Base-by-base conservation (phyloP, 257 asterid genomes). In the Coffea eugenioides region DNA sequence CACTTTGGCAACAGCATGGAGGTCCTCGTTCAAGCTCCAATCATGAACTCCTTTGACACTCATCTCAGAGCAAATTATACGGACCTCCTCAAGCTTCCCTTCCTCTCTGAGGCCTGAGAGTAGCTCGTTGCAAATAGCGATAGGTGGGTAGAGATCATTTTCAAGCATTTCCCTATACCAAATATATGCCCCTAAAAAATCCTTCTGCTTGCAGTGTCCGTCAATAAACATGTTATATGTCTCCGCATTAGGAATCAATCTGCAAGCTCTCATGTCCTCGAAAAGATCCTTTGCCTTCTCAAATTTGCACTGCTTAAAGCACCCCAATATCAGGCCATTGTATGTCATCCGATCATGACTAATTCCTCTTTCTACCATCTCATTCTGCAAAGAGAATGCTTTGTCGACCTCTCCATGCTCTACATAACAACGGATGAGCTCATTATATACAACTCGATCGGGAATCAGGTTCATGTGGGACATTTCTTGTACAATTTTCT, bases 151-250 rank as follows among this genome's bases (percentile, higher is more conserved):
- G 80, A 89, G 81, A 57, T 89, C 90, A 20, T 41, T 73, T 59
- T 83, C 88, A 80, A 84, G 56, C 97, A 92, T 94, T 84, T 90
- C 85, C 76, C 81, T 88, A 64, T 92, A 94, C 93, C 98, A 91
- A 39, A 45, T 34, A 69, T 85, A 88, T 66, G 94, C 98, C 48
- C 89, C 90, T 0, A 78, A 76, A 77, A 88, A 83, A 80, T 90
- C 97, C 85, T 86, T 87, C 51, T 83, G 68, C 77, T 87, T 86
- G 88, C 93, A 91, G 77, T 91, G 87, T 71, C 97, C 94, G 64
- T 87, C 88, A 81, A 94, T 84, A 51, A 94, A 81, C 6, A 70
- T 80, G 76, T 84, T 85, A 80, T 88, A 92, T 61, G 90, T 90
- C 68, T 74, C 88, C 52, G 77, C 91, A 80, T 80, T 89, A 12